These are phyloP conservation scores for Cystoisospora suis DNA, from an alignment of 169 alveolate species.

Conservation along the genomic window DNA sequence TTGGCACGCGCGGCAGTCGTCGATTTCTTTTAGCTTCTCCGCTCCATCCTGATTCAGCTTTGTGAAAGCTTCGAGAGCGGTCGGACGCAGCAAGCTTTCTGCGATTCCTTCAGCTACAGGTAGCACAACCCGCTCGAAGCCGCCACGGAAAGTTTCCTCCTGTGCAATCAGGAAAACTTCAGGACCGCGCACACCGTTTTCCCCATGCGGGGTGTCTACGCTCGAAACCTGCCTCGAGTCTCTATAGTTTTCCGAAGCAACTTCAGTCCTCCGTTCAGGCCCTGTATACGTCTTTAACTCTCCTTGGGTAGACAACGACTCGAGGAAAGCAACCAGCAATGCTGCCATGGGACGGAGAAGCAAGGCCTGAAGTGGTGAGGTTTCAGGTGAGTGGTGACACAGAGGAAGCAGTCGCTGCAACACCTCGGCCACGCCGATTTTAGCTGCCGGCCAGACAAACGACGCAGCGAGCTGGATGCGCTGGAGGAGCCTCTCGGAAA, in stretches of 20 bases:
- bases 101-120: not conserved
- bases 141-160: not conserved
- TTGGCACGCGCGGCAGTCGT: too few species aligned
- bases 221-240: too few species aligned
- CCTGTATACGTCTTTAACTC: too few species aligned
- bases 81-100: not conserved
- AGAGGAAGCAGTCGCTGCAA: slow-evolving; percentile 2
- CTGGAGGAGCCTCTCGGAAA: not conserved
- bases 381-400: not conserved
- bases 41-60: too few species aligned
- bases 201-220: too few species aligned
- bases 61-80: too few species aligned
- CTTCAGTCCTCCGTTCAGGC: too few species aligned
- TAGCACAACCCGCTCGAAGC: not conserved
- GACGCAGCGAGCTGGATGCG: not conserved
- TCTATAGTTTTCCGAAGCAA: too few species aligned
- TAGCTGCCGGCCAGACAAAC: not conserved
- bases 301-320: too few species aligned
- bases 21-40: too few species aligned
- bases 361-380: not conserved
- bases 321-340: not conserved
- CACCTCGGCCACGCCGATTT: not conserved
- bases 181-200: too few species aligned
- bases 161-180: too few species aligned
- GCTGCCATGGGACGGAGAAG: not conserved